Percentiles rank a stretch among this genome's conserved stretches.
These are phyloP conservation scores for Earliella scabrosa DNA, from an alignment of 1,284 basidiomycete genomes.

Conservation along the genomic window DNA sequence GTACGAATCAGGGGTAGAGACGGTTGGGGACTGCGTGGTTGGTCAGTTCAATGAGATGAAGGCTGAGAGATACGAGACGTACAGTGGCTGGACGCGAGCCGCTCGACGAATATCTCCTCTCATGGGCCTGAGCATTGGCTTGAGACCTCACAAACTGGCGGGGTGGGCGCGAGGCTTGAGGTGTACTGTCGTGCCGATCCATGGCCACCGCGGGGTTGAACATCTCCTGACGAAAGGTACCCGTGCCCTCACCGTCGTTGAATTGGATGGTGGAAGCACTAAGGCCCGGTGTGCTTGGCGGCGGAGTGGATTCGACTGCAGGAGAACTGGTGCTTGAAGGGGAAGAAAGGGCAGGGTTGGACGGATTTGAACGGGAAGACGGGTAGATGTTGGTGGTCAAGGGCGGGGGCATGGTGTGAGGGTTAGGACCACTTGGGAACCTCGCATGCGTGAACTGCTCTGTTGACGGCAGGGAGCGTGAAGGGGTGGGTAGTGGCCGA, in stretches of 20 bases:
- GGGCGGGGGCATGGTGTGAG: constrained; percentile 35
- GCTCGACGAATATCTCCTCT: constrained; percentile 15
- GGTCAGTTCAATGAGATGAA: neutral
- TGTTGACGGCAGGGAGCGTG: constrained; percentile 19
- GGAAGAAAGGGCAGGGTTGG: constrained; percentile 60
- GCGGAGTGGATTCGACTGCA: constrained; percentile 60
- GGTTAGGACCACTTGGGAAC: constrained; percentile 24
- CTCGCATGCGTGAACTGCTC: constrained; percentile 13
- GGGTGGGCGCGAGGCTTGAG: constrained; percentile 25
- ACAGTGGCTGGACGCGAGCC: constrained; percentile 42
- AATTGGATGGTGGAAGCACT: constrained; percentile 48
- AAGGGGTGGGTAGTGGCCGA: constrained; percentile 32
- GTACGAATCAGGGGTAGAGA: constrained; percentile 38
- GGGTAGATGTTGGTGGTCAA: constrained; percentile 46
- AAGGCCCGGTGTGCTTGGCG: constrained; percentile 66
- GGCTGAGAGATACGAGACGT: constrained; percentile 26
- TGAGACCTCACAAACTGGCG: constrained; percentile 25
- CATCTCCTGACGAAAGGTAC: constrained; percentile 39
- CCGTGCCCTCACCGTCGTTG: constrained; percentile 36
- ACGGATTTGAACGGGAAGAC: constrained; percentile 47
- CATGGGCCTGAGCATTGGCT: neutral
- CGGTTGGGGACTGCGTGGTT: constrained; percentile 48
- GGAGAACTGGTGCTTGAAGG: constrained; percentile 70
- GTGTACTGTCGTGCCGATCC: constrained; percentile 30
- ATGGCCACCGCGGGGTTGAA: constrained; percentile 29